A percentile compares a stretch with the other conserved stretches of the same genome.
Conservation (phyloP, 805 yeast genomes). For the Priceomyces haplophilus region DNA sequence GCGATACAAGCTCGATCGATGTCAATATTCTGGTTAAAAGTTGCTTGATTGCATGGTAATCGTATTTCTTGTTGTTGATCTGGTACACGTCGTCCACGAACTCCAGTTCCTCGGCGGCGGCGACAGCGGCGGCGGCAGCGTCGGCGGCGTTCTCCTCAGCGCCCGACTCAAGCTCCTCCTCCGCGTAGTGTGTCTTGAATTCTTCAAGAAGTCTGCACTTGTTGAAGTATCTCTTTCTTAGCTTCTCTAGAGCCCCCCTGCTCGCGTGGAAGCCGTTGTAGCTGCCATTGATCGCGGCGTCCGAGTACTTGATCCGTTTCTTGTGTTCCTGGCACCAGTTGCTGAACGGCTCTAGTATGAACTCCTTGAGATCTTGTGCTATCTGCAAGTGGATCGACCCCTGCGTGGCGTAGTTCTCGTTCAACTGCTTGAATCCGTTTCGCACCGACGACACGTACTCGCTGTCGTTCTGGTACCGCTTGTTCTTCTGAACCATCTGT, state of each 20-base stretch:
- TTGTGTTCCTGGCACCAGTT: conserved; percentile 75
- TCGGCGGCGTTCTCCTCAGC: conserved; percentile 23
- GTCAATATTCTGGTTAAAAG: conserved; percentile 33
- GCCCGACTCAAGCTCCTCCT: conserved; percentile 37
- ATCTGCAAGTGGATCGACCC: conserved; percentile 58
- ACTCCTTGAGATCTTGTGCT: conserved; percentile 55
- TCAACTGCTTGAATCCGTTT: conserved; percentile 57
- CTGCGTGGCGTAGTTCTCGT: conserved; percentile 53
- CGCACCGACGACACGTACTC: conserved; percentile 64
- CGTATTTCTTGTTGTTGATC: conserved; percentile 32
- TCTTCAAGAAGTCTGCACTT: conserved; percentile 75
- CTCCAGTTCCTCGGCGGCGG: conserved; percentile 14
- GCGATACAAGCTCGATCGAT: conserved; percentile 49
- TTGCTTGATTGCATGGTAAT: conserved; percentile 27
- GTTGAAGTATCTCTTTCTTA: conserved; percentile 70
- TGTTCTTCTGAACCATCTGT: conserved; percentile 39
- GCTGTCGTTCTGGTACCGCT: conserved; percentile 39
- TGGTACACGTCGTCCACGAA: conserved; percentile 15
- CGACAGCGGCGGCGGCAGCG: too few species aligned
- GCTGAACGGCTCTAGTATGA: conserved; percentile 68
- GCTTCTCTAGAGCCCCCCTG: conserved; percentile 47
- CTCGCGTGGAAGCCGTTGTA: conserved; percentile 51
- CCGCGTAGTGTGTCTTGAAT: conserved; percentile 46
- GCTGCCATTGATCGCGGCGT: conserved; percentile 48
- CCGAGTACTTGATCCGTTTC: conserved; percentile 61